phyloP scores from a whole-genome alignment of 352 stramenopile genomes.

The Phytophthora chlamydospora region DNA sequence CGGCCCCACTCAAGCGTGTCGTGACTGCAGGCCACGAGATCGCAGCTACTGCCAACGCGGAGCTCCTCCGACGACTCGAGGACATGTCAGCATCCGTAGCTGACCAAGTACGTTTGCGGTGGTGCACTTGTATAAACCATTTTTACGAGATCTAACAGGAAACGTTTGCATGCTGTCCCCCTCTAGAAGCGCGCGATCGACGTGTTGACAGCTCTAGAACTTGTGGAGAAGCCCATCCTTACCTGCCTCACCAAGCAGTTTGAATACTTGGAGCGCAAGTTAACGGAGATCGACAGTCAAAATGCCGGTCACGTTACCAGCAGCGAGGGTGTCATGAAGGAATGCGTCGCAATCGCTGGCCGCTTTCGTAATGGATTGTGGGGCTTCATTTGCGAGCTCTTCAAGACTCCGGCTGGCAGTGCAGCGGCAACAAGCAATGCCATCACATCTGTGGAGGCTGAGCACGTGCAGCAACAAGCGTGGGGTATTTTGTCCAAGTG shows the following conservation, averaged over 20 bases:
- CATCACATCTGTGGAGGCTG: slow-evolving; percentile 70
- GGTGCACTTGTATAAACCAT: neutral
- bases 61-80: slow-evolving; percentile 70
- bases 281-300: slow-evolving; percentile 40
- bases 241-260: slow-evolving; percentile 78
- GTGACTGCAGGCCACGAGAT: slow-evolving; percentile 66
- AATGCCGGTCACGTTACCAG: slow-evolving; percentile 16
- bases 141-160: slow-evolving; percentile 7
- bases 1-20: slow-evolving; percentile 55
- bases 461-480: slow-evolving; percentile 67
- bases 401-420: slow-evolving; percentile 51
- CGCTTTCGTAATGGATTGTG: slow-evolving; percentile 75
- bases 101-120: slow-evolving; percentile 49
- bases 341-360: slow-evolving; percentile 57
- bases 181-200: slow-evolving; percentile 61
- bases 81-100: slow-evolving; percentile 60
- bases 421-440: slow-evolving; percentile 24
- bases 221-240: slow-evolving; percentile 71
- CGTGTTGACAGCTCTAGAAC: slow-evolving; percentile 57
- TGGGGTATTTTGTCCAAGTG: slow-evolving; percentile 62
- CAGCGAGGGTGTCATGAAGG: slow-evolving; percentile 50
- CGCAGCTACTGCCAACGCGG: slow-evolving; percentile 58
- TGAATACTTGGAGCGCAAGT: slow-evolving; percentile 59
- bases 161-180: slow-evolving; percentile 2
- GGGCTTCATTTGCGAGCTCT: slow-evolving; percentile 78